Evolutionary conservation across 768 basidiomycete species (phyloP), one percentile per base, ranked within the genome.

Genomic region (Russula virescens): DNA sequence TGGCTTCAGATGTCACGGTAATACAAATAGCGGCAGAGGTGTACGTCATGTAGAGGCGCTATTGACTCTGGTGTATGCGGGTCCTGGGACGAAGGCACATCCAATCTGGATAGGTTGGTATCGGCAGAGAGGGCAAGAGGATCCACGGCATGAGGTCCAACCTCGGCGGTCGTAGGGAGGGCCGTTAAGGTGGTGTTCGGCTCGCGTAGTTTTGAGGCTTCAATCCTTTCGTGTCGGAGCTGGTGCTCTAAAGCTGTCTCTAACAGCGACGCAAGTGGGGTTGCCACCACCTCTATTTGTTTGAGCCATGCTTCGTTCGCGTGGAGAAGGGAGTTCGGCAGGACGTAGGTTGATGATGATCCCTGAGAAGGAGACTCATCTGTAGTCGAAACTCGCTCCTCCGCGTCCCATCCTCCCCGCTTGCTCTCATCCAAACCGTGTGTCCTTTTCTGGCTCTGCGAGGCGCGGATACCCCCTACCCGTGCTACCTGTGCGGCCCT

Each of bases 401-500:
- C 47, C 23, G 11, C 56, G 6, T 14, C n/a, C 9, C 21, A 16
- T 14, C 4, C 58, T 18, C 34, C 42, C 49, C 16, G n/a, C 1
- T n/a, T 45, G 23, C 21, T 45, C 34, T 65, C 60, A 19, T 25
- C 5, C 18, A 7, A 34, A 19, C 18, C 28, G 28, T 8, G 50
- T 7, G 50, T 5, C 25, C 9, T 46, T 16, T 23, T 10, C 25
- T 19, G 57, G 11, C 42, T 28, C 34, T 45, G 42, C 25, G 42
- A 28, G 58, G 68, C 8, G 42, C 56, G 40, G 58, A 62, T 25
- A 61, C 21, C 8, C 35, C 61, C 56, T 80, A 81, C 9, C 26
- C 55, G 61, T 31, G 63, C 55, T n/a, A 70, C 49, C 60, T 75
- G 74, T 2, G 78, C 72, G 21, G 79, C 80, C 70, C 83, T 79